Conservation (phyloP, 1,284 basidiomycete species). For the Ceratobasidium sp. region DNA sequence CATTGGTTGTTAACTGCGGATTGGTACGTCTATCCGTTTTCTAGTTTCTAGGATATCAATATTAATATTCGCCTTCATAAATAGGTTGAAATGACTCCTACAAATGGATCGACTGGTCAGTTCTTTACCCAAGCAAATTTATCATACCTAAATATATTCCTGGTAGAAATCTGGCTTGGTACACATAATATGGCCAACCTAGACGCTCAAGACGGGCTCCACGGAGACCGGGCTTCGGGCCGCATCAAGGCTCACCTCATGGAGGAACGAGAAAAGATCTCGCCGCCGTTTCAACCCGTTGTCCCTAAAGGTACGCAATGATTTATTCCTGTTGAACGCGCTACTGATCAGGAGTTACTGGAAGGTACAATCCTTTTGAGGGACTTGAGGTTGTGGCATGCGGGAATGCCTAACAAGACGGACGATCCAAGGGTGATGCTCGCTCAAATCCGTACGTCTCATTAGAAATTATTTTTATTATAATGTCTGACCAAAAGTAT, state of each 20-base stretch:
- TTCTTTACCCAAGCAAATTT: too few relatives aligned
- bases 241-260: constrained; percentile 35
- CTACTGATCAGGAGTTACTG: neutral
- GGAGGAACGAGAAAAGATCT: constrained; percentile 25
- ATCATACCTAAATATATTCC: neutral
- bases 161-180: constrained; percentile 46
- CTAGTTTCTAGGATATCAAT: neutral
- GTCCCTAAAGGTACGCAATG: constrained; percentile 42
- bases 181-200: constrained; percentile 44
- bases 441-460: constrained; percentile 43
- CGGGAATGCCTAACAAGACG: constrained; percentile 44
- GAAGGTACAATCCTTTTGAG: constrained; percentile 21
- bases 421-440: constrained; percentile 46
- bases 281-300: constrained; percentile 44
- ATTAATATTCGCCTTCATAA: too few relatives aligned
- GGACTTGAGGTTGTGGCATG: constrained; percentile 47
- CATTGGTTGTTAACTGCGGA: constrained; percentile 45
- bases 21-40: constrained; percentile 12
- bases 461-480: neutral
- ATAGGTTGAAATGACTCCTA: constrained; percentile 45
- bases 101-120: constrained; percentile 46
- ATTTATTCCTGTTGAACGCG: neutral
- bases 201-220: constrained; percentile 40
- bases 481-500: neutral
- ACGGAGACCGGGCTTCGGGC: constrained; percentile 41